A percentile compares a stretch with the other conserved stretches of the same genome.
phyloP scores from a whole-genome alignment of 1,139 yeast genomes.

The Debaryomyces psychrophilus region DNA sequence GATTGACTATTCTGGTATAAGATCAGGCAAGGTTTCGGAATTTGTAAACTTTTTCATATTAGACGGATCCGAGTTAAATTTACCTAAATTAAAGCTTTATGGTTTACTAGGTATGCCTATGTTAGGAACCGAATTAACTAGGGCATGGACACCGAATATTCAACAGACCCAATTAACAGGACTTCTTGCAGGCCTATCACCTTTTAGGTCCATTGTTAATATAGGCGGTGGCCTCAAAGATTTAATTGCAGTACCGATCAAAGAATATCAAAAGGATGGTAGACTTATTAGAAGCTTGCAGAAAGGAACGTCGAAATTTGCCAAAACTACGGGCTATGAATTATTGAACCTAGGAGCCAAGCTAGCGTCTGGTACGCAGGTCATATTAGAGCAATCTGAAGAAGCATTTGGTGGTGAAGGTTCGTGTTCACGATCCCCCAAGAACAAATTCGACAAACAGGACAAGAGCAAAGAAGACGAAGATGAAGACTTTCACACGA shows the following conservation, averaged over 20 bases:
- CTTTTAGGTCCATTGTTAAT: constrained; percentile 74
- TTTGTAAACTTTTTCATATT: constrained; percentile 84
- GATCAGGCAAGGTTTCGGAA: constrained; percentile 85
- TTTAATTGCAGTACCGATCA: constrained; percentile 70
- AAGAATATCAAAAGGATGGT: constrained; percentile 76
- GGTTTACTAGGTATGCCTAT: constrained; percentile 78
- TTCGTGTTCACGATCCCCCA: constrained; percentile 39
- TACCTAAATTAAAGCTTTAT: constrained; percentile 64
- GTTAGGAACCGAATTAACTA: constrained; percentile 57
- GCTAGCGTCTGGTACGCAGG: constrained; percentile 87
- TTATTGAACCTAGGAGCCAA: constrained; percentile 81
- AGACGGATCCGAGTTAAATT: constrained; percentile 76
- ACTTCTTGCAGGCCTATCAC: constrained; percentile 80
- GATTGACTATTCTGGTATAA: constrained; percentile 77
- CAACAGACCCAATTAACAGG: constrained; percentile 76
- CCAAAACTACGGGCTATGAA: constrained; percentile 80
- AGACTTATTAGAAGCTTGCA: constrained; percentile 70
- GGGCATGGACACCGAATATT: constrained; percentile 86
- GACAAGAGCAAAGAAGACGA: constrained; percentile 4
- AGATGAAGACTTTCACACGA: constrained; percentile 9
- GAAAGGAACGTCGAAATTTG: constrained; percentile 77
- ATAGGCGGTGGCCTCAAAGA: constrained; percentile 80
- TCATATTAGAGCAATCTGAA: constrained; percentile 78
- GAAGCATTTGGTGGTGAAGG: constrained; percentile 74
- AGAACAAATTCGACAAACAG: background rate